These are phyloP conservation scores for Fragilariopsis cylindrus DNA, from an alignment of 108 stramenopile genomes.

Conservation along the genomic window DNA sequence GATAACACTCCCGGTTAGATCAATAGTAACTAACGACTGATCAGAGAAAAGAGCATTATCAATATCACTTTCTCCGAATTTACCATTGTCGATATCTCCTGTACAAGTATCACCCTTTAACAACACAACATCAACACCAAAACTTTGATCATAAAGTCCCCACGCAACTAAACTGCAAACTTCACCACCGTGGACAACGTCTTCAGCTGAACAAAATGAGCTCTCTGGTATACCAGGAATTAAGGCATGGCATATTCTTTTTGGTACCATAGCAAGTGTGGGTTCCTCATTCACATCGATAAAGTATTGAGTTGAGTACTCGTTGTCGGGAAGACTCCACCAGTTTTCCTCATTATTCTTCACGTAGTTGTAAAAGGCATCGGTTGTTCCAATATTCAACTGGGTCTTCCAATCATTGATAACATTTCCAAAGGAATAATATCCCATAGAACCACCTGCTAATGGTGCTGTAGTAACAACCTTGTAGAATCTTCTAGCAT, in stretches of 20 bases:
- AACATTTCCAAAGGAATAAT: slow-evolving; percentile 41
- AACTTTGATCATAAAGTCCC: slow-evolving; percentile 37
- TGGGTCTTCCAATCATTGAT: slow-evolving; percentile 31
- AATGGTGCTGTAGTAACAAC: slow-evolving; percentile 54
- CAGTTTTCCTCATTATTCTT: slow-evolving; percentile 10
- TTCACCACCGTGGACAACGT: slow-evolving; percentile 32
- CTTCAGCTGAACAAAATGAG: background rate
- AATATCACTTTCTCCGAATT: slow-evolving; percentile 19
- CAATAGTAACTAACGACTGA: slow-evolving; percentile 32
- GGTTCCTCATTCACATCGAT: slow-evolving; percentile 14
- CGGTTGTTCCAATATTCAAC: slow-evolving; percentile 33
- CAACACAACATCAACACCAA: slow-evolving; percentile 44
- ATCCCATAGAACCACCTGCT: slow-evolving; percentile 42
- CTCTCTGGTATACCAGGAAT: slow-evolving; percentile 5
- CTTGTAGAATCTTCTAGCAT: slow-evolving; percentile 36
- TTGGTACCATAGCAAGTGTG: slow-evolving; percentile 17
- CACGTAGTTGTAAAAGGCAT: slow-evolving; percentile 56
- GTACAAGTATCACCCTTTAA: slow-evolving; percentile 39
- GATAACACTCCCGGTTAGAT: slow-evolving; percentile 37
- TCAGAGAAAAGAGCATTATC: slow-evolving; percentile 23
- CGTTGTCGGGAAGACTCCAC: slow-evolving; percentile 14
- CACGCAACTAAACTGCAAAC: slow-evolving; percentile 48
- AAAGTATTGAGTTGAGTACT: slow-evolving; percentile 42
- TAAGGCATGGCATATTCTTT: slow-evolving; percentile 16
- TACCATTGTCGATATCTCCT: slow-evolving; percentile 36